These are phyloP conservation scores for Rhizodiscina lignyota DNA, from an alignment of 495 filamentous ascomycete species.

Conservation along the genomic window DNA sequence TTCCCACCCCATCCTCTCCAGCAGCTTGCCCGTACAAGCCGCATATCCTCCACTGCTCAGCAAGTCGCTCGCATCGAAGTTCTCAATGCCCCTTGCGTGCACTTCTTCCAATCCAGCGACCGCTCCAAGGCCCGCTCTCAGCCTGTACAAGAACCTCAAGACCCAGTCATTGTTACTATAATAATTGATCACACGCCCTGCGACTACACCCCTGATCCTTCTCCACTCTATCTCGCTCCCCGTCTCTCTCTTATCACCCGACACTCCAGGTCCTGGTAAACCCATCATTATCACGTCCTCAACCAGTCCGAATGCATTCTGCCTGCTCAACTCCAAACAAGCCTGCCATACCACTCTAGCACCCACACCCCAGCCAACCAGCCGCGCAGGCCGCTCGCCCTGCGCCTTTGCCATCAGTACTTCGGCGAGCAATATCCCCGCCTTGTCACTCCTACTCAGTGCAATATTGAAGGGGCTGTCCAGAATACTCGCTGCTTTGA, in stretches of 20 bases:
- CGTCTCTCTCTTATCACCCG: no score
- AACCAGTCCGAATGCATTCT: conserved; percentile 14
- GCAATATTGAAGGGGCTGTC: conserved; percentile 16
- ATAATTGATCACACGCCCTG: conserved; percentile 39
- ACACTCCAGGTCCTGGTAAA: conserved; percentile 18
- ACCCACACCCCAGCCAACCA: conserved; percentile 14
- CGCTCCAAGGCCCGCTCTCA: conserved; percentile 25
- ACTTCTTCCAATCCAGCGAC: conserved; percentile 40
- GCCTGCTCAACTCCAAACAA: conserved; percentile 11
- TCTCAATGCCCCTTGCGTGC: conserved; percentile 38
- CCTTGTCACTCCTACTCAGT: conserved; percentile 12
- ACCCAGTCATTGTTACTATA: conserved; percentile 44
- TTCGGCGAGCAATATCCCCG: conserved; percentile 13
- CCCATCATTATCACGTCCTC: conserved; percentile 14
- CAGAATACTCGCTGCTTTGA: conserved; percentile 11
- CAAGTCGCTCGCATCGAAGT: conserved; percentile 36
- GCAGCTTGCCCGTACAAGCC: conserved; percentile 33
- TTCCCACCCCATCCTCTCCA: conserved; percentile 38
- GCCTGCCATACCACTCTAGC: conserved; percentile 14
- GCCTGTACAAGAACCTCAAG: conserved; percentile 40
- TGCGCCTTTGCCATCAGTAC: conserved; percentile 12
- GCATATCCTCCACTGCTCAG: conserved; percentile 35
- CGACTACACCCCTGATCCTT: conserved; percentile 36
- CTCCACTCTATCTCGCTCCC: no score
- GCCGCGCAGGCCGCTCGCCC: conserved; percentile 12